Conservation (phyloP, 2,329 filamentous ascomycete species). For the Colletotrichum trifolii region DNA sequence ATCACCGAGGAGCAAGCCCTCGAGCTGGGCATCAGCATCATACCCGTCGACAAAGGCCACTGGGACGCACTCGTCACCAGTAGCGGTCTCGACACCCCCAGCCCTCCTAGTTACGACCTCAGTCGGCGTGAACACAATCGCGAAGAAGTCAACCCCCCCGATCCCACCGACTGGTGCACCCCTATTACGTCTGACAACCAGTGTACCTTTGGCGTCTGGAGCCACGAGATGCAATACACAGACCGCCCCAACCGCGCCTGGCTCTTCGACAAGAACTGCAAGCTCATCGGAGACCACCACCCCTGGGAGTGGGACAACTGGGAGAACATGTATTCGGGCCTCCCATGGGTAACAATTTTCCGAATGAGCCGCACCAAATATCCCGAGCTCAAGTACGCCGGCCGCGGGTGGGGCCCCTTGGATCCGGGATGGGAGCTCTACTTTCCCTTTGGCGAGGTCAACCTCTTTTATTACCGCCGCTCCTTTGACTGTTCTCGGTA, state of each 20-base stretch:
- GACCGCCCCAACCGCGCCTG: slow-evolving; percentile 24
- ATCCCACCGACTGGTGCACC: slow-evolving; percentile 30
- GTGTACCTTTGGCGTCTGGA: slow-evolving; percentile 31
- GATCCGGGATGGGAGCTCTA: slow-evolving; percentile 21
- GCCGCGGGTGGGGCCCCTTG: slow-evolving; percentile 13
- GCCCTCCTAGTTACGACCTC: neutral
- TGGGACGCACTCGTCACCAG: slow-evolving; percentile 18
- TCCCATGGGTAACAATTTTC: slow-evolving; percentile 29
- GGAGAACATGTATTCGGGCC: slow-evolving; percentile 20
- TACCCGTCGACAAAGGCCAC: slow-evolving; percentile 24
- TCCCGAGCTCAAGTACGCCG: slow-evolving; percentile 22
- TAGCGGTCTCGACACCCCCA: slow-evolving; percentile 8
- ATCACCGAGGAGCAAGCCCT: slow-evolving; percentile 26
- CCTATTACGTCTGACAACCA: slow-evolving; percentile 9
- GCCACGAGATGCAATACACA: slow-evolving; percentile 9
- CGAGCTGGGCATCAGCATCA: slow-evolving; percentile 23
- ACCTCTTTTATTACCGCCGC: slow-evolving; percentile 23
- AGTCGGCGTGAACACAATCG: neutral
- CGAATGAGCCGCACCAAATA: neutral
- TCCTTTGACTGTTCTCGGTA: slow-evolving; percentile 30
- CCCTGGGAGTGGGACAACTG: slow-evolving; percentile 14
- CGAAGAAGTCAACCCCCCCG: slow-evolving; percentile 12
- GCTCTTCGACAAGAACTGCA: slow-evolving; percentile 28
- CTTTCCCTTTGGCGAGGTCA: slow-evolving; percentile 15
- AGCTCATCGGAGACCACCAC: slow-evolving; percentile 17